Evolutionary conservation across 2,329 filamentous ascomycete genomes (phyloP).

Genomic region (Fusarium bactridioides): DNA sequence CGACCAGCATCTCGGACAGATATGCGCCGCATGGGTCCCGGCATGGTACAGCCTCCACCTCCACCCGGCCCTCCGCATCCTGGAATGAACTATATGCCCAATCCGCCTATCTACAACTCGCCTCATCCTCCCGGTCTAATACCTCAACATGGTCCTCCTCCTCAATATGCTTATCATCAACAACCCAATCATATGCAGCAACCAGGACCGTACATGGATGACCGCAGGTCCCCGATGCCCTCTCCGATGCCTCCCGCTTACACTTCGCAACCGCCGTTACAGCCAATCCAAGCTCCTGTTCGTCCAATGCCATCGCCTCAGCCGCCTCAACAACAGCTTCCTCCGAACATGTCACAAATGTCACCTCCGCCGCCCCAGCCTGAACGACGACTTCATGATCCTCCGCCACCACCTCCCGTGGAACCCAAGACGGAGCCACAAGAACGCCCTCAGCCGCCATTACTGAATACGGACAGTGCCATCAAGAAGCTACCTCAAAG

Average conservation of each 20-base stretch:
- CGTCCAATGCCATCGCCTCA: constrained; percentile 68
- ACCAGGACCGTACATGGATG: constrained; percentile 74
- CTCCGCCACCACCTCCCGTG: constrained; percentile 60
- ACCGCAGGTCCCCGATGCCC: constrained; percentile 61
- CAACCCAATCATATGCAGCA: constrained; percentile 52
- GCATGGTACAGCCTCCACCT: constrained; percentile 67
- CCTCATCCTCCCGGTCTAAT: constrained; percentile 42
- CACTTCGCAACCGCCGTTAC: constrained; percentile 64
- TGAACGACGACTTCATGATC: constrained; percentile 57
- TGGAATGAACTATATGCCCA: constrained; percentile 84
- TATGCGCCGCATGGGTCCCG: constrained; percentile 76
- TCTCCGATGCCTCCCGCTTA: constrained; percentile 74
- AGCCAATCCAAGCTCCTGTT: constrained; percentile 54
- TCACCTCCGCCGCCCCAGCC: constrained; percentile 62
- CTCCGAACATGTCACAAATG: constrained; percentile 57
- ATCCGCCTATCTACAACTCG: constrained; percentile 84
- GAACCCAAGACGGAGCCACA: constrained; percentile 59
- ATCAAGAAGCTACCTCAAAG: constrained; percentile 74
- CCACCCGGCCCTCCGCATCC: constrained; percentile 63
- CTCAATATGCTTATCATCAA: constrained; percentile 36
- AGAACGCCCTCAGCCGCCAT: constrained; percentile 55
- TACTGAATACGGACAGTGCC: constrained; percentile 59
- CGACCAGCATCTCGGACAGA: constrained; percentile 78
- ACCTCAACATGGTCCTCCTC: constrained; percentile 31
- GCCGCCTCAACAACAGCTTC: constrained; percentile 60